Evolutionary conservation across 1,139 yeast genomes (phyloP).

Genomic region (Nakaseomyces kungkrabaensis): DNA sequence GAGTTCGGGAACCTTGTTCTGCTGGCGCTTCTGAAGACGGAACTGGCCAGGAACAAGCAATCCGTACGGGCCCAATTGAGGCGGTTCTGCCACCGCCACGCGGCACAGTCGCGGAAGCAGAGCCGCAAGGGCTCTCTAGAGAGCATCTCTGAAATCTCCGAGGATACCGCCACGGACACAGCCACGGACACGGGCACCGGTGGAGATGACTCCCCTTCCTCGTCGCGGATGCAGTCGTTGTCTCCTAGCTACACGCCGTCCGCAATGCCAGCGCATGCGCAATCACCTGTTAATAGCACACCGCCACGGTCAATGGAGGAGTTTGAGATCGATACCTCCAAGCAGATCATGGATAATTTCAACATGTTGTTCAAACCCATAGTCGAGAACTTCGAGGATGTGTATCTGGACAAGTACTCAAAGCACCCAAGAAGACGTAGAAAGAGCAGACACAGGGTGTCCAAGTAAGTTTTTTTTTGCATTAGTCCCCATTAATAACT

Average conservation of each 20-base stretch:
- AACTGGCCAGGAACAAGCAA: background rate
- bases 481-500: background rate
- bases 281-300: too few species aligned
- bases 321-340: background rate
- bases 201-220: too few species aligned
- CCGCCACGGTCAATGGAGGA: background rate
- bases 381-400: slow-evolving; percentile 2
- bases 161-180: too few species aligned
- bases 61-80: background rate
- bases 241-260: slow-evolving; percentile 1
- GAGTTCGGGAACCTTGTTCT: background rate
- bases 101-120: background rate
- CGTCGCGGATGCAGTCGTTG: background rate
- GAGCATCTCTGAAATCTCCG: background rate
- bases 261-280: background rate
- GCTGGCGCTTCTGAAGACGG: background rate
- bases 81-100: background rate
- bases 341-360: slow-evolving; percentile 1
- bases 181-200: too few species aligned
- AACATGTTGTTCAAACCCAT: slow-evolving; percentile 1
- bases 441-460: background rate
- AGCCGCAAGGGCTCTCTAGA: background rate
- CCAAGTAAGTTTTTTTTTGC: background rate
- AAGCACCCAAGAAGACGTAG: background rate
- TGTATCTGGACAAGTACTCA: slow-evolving; percentile 1